Conservation (phyloP, 2,329 filamentous ascomycete species). For the Ophiosphaerella korrae region DNA sequence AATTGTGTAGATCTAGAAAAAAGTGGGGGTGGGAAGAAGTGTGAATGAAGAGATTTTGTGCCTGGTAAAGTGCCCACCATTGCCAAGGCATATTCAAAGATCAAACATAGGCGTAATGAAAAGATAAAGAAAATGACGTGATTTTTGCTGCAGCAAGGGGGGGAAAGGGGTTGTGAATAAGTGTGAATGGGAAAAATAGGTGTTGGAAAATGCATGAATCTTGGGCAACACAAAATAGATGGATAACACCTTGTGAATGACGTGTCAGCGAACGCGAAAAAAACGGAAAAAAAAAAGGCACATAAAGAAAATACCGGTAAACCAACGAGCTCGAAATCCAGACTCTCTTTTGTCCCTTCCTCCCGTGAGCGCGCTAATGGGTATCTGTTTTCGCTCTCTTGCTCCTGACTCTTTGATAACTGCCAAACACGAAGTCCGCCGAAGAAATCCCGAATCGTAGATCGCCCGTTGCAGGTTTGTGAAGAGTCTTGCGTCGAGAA, state of each 20-base stretch:
- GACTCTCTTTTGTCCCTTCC: constrained; percentile 3
- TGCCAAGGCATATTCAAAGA: neutral
- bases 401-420: constrained; percentile 2
- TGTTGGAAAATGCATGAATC: neutral
- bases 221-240: neutral
- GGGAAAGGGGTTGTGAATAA: neutral
- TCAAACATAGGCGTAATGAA: neutral
- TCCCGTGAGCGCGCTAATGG: constrained; percentile 16
- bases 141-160: neutral
- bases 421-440: neutral
- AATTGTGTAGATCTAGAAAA: constrained; percentile 5
- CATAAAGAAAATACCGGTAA: neutral
- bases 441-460: too few relatives aligned
- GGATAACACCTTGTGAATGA: neutral
- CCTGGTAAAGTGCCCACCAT: neutral
- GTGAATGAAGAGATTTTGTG: neutral
- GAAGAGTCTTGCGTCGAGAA: neutral
- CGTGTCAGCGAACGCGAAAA: constrained; percentile 5
- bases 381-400: constrained; percentile 27
- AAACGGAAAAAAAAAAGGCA: neutral
- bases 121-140: neutral
- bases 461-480: neutral
- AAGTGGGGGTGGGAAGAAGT: neutral
- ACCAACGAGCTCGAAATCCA: neutral
- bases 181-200: neutral